Conservation (phyloP, 2,329 filamentous ascomycete genomes). For the Nigrospora sphaerica region DNA sequence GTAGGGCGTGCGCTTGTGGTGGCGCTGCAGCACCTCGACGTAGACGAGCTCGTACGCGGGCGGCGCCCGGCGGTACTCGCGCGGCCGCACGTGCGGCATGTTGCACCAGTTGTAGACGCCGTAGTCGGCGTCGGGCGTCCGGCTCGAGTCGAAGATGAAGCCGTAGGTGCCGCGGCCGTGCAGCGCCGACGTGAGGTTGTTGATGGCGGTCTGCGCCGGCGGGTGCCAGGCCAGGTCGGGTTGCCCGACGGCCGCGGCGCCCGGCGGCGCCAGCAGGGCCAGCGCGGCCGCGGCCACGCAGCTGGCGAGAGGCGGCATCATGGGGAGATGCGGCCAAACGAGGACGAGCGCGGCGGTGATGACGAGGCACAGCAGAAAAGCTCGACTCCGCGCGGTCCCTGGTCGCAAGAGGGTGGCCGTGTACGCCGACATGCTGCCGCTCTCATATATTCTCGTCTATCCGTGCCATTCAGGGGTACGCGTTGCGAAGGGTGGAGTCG, state of each 20-base stretch:
- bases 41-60: constrained; percentile 60
- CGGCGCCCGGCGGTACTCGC: constrained; percentile 52
- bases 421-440: too few species aligned
- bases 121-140: constrained; percentile 47
- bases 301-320: too few species aligned
- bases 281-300: background rate
- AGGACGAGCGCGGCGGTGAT: too few species aligned
- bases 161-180: constrained; percentile 59
- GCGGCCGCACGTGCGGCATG: constrained; percentile 72
- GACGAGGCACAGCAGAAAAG: too few species aligned
- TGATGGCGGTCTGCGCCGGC: constrained; percentile 48
- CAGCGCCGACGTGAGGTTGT: constrained; percentile 52
- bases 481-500: too few species aligned
- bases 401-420: too few species aligned
- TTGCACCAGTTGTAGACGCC: constrained; percentile 77
- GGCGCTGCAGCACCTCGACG: constrained; percentile 76
- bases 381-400: too few species aligned
- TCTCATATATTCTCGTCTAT: too few species aligned
- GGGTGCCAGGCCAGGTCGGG: constrained; percentile 49
- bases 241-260: background rate
- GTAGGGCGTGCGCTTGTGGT: constrained; percentile 81
- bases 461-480: too few species aligned
- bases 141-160: constrained; percentile 65
- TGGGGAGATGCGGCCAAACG: too few species aligned
- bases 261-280: background rate